Base-by-base conservation (phyloP, 1,284 basidiomycete species). In the Leccinum subrobustum region DNA sequence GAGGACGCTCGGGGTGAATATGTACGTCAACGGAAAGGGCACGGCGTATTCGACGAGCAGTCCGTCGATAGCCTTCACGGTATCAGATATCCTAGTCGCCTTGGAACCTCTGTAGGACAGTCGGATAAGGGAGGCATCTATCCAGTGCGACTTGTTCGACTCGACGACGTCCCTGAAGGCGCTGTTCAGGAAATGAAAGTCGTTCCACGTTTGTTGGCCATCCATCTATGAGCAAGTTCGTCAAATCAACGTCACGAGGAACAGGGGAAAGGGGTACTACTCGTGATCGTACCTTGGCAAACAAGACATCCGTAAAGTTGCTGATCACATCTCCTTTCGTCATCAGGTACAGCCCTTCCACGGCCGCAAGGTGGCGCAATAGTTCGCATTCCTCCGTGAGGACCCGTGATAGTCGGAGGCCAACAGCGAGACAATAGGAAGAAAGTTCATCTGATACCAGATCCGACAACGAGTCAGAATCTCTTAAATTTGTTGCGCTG, bases 131-230 rank as follows among this genome's bases (percentile, higher is more conserved):
- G 87, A 81, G 0, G 86, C 72, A 56, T 92, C 86, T 60, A 94
- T 83, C 59, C 77, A 74, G 16, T 78, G 74, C 11, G 77, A 75
- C 37, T 79, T 78, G 33, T 81, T 73, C 52, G 81, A 75, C 63
- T 85, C 82, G 37, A 89, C 79, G 12, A 87, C 79, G 60, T 93
- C 90, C 14, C 81, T 79, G 65, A 95, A 89, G 6, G 88, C 84
- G 37, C 84, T 87, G 65, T 94, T 94, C 50, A 95, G 76, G 68
- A 90, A 88, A 73, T 95, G 92, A 70, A 92, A 93, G 72, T 95
- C 92, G 39, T 78, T 80, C 93, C 93, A 95, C 16, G 79, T 73
- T 66, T 88, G 85, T 50, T 80, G 77, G 7, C 76, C 76, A 63
- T 91, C 87, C 81, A 93, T 92, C 92, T 93, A 63, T 2, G 12